Evolutionary conservation across 768 basidiomycete species (phyloP).

Genomic region (Tricholoma furcatifolium): DNA sequence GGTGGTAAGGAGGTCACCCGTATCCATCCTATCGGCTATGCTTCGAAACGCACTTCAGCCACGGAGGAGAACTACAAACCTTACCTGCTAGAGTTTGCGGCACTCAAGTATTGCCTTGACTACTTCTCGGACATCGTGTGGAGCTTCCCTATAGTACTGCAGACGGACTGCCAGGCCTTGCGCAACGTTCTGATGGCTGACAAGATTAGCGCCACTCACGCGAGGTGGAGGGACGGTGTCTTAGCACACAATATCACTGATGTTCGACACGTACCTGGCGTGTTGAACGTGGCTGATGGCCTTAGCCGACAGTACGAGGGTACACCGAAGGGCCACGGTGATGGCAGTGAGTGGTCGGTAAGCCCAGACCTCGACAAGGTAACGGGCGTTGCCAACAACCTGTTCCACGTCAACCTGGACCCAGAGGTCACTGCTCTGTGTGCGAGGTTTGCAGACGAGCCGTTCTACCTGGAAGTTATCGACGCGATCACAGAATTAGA

Average conservation of each 20-base stretch:
- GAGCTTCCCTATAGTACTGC: slow-evolving; percentile 27
- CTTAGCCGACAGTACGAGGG: slow-evolving; percentile 25
- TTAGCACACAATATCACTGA: too few species aligned
- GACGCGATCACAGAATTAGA: background rate
- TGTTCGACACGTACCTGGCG: slow-evolving; percentile 22
- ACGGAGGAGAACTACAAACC: slow-evolving; percentile 28
- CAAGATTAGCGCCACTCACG: slow-evolving; percentile 26
- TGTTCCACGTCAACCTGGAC: slow-evolving; percentile 7
- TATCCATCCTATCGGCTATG: slow-evolving; percentile 27
- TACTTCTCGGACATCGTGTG: slow-evolving; percentile 23
- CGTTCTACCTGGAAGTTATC: too few species aligned
- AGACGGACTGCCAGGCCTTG: too few species aligned
- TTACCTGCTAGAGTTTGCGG: slow-evolving; percentile 26
- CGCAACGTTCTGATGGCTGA: too few species aligned
- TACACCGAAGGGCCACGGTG: too few species aligned
- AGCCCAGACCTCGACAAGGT: slow-evolving; percentile 23
- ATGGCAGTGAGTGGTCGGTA: too few species aligned
- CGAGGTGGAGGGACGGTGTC: slow-evolving; percentile 29
- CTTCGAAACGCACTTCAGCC: slow-evolving; percentile 27
- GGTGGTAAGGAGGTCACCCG: too few species aligned
- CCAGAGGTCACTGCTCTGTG: background rate
- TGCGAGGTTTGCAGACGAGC: too few species aligned
- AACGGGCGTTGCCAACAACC: slow-evolving; percentile 17
- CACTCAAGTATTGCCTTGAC: too few species aligned
- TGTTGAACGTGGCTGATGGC: slow-evolving; percentile 26